Conservation (phyloP, 2,329 filamentous ascomycete species). For the Podosphaera aphanis region DNA sequence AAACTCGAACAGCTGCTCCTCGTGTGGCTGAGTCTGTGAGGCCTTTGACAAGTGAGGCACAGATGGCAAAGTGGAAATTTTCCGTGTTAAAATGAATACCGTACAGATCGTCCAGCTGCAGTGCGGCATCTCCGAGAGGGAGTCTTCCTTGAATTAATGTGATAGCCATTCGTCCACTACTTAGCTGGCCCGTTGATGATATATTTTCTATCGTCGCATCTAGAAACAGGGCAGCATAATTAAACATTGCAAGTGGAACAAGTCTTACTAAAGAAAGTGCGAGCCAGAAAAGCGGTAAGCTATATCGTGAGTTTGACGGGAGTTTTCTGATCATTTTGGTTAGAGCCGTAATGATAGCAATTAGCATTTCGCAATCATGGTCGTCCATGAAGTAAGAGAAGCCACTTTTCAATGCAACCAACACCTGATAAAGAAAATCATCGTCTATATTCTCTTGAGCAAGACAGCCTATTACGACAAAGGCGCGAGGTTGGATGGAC, state of each 20-base stretch:
- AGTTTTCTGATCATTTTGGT: conserved; percentile 52
- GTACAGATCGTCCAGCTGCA: conserved; percentile 38
- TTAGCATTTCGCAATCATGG: conserved; percentile 41
- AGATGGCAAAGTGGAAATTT: conserved; percentile 44
- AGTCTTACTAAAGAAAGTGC: conserved; percentile 42
- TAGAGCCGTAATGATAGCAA: conserved; percentile 40
- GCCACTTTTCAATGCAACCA: conserved; percentile 42
- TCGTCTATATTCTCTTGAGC: conserved; percentile 51
- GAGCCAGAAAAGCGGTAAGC: conserved; percentile 46
- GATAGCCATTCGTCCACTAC: conserved; percentile 32
- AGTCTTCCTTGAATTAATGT: conserved; percentile 35
- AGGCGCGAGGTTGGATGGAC: conserved; percentile 44
- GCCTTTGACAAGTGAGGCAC: conserved; percentile 38
- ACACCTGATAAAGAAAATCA: conserved; percentile 45
- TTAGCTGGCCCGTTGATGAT: conserved; percentile 33
- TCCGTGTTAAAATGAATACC: conserved; percentile 40
- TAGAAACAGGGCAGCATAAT: conserved; percentile 39
- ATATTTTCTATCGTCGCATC: conserved; percentile 43
- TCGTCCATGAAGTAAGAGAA: conserved; percentile 41
- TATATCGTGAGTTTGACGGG: conserved; percentile 41
- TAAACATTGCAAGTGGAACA: conserved; percentile 38
- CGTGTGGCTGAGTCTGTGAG: conserved; percentile 39
- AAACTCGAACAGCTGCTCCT: conserved; percentile 31
- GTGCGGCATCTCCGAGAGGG: conserved; percentile 36
- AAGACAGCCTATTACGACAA: conserved; percentile 47